These are phyloP conservation scores for Noccaea bulbosa DNA, from an alignment of 345 rosid genomes.

Conservation along the genomic window DNA sequence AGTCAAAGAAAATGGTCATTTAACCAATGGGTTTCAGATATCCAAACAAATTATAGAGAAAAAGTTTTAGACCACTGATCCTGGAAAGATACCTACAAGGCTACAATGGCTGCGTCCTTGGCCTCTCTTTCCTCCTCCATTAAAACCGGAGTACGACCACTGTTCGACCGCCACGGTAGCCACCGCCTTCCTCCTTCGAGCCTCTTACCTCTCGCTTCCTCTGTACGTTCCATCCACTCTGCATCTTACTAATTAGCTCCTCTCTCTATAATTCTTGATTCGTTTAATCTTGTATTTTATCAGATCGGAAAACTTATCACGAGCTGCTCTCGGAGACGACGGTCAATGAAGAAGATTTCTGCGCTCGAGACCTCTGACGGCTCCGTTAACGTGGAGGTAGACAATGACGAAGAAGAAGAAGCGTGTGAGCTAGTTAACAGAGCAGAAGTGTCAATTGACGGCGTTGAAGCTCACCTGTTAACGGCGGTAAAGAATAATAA, in stretches of 20 bases:
- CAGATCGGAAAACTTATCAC: slow-evolving; percentile 9
- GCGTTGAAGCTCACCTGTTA: slow-evolving; percentile 65
- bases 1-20: too few species aligned
- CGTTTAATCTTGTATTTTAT: neutral
- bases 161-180: slow-evolving; percentile 10
- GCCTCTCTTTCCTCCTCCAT: slow-evolving; percentile 35
- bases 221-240: slow-evolving; percentile 23
- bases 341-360: slow-evolving; percentile 1
- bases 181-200: slow-evolving; percentile 16
- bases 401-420: slow-evolving; percentile 58
- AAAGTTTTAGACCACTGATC: slow-evolving; percentile 30
- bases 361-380: slow-evolving; percentile 34
- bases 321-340: neutral
- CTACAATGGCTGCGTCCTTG: slow-evolving; percentile 40
- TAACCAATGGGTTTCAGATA: too few species aligned
- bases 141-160: slow-evolving; percentile 19
- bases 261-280: neutral
- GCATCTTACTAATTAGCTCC: neutral
- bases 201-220: slow-evolving; percentile 12
- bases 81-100: slow-evolving; percentile 29
- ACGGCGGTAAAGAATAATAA: slow-evolving; percentile 89
- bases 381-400: slow-evolving; percentile 47
- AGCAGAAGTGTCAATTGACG: slow-evolving; percentile 61
- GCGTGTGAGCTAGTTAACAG: slow-evolving; percentile 80
- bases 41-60: slow-evolving; percentile 35